These are phyloP conservation scores for Phytophthora megakarya DNA, from an alignment of 352 stramenopile species.

Conservation along the genomic window DNA sequence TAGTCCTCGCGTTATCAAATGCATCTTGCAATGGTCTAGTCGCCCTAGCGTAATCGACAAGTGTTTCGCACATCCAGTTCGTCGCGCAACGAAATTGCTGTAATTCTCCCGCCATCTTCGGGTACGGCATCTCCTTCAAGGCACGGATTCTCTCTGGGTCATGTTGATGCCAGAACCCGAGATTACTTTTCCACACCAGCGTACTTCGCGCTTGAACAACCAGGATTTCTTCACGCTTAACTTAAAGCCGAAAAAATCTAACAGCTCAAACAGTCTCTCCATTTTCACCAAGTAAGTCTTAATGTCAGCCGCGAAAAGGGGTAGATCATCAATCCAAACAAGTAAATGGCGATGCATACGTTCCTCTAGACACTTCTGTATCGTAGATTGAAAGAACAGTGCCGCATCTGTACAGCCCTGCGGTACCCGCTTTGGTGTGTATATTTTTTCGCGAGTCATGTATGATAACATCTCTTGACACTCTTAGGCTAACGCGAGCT, in stretches of 20 bases:
- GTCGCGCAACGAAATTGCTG: neutral
- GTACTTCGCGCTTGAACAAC: slow-evolving; percentile 12
- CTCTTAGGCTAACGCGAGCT: slow-evolving; percentile 1
- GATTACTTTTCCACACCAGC: no score
- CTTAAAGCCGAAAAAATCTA: no score
- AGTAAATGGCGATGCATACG: slow-evolving; percentile 18
- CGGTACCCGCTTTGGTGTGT: slow-evolving; percentile 21
- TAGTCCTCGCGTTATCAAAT: no score
- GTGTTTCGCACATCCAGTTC: slow-evolving; percentile 10
- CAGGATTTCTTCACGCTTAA: slow-evolving; percentile 26
- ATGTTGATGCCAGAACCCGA: no score
- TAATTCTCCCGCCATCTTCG: neutral
- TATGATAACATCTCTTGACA: slow-evolving; percentile 22
- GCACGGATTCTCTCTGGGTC: neutral
- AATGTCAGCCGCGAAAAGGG: neutral
- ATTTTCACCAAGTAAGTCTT: neutral
- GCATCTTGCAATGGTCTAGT: no score
- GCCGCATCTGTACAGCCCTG: slow-evolving; percentile 17
- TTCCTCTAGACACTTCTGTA: slow-evolving; percentile 7
- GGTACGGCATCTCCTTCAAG: slow-evolving; percentile 2
- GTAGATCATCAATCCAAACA: slow-evolving; percentile 42
- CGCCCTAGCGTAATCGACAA: neutral
- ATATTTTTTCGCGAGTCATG: slow-evolving; percentile 21
- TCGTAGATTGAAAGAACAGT: slow-evolving; percentile 14
- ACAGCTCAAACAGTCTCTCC: no score